A percentile compares a stretch with the other conserved stretches of the same genome.
These are phyloP conservation scores for Scutellospora calospora DNA, from an alignment of 371 early-diverging fungal genomes.

Conservation along the genomic window DNA sequence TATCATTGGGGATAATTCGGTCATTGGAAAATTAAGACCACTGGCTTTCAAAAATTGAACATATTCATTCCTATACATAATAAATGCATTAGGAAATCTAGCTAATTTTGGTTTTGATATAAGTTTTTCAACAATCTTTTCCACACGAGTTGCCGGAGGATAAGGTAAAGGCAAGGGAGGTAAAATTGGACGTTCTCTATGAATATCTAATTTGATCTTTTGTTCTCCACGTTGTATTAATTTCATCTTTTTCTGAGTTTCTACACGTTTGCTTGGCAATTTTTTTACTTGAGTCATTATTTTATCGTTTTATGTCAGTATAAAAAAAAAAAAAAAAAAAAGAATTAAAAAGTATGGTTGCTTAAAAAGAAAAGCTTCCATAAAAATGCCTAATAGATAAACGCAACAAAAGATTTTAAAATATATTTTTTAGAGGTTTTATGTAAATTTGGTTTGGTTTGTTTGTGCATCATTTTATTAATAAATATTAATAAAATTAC, in stretches of 20 bases:
- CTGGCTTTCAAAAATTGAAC: conserved; percentile 20
- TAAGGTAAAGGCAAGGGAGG: conserved; percentile 28
- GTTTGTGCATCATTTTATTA: too few species aligned
- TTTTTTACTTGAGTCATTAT: conserved; percentile 10
- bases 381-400: too few species aligned
- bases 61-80: conserved; percentile 38
- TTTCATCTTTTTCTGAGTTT: neutral
- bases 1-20: conserved; percentile 35
- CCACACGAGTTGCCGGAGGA: conserved; percentile 7
- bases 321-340: too few species aligned
- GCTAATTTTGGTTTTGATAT: conserved; percentile 17
- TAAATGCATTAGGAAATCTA: conserved; percentile 40
- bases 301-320: too few species aligned
- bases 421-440: too few species aligned
- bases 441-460: too few species aligned
- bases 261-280: neutral
- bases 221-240: neutral
- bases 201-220: neutral
- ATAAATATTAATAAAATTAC: too few species aligned
- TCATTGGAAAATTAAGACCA: conserved; percentile 31
- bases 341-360: too few species aligned
- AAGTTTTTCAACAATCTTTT: conserved; percentile 31
- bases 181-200: neutral
- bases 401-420: too few species aligned
- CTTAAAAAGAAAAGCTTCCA: too few species aligned